Evolutionary conservation across 306 rosid genomes (phyloP).

Genomic region (Rosa multiflora): DNA sequence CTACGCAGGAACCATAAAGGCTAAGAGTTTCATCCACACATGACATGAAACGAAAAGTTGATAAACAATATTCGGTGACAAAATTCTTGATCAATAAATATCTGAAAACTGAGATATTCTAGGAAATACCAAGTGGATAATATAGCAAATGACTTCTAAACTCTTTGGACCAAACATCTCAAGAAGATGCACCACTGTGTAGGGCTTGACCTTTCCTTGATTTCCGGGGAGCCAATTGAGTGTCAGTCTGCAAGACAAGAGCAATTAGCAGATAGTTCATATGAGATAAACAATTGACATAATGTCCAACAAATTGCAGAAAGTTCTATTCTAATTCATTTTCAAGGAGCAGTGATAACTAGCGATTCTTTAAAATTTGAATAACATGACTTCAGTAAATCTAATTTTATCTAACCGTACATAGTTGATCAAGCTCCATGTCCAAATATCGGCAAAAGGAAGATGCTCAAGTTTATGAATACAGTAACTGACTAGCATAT

Average conservation of each 20-base stretch:
- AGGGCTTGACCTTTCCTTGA: slow-evolving; percentile 57
- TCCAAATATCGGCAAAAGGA: background rate
- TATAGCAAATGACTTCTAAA: background rate
- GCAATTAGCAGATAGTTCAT: background rate
- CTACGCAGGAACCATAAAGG: background rate
- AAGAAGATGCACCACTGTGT: slow-evolving; percentile 72
- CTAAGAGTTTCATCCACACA: background rate
- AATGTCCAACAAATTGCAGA: background rate
- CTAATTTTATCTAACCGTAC: background rate
- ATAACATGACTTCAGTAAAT: slow-evolving; percentile 2
- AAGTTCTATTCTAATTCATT: background rate
- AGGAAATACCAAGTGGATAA: slow-evolving; percentile 2
- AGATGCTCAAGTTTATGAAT: background rate
- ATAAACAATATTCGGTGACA: background rate
- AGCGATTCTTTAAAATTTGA: background rate
- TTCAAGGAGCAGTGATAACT: background rate
- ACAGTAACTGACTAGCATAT: background rate
- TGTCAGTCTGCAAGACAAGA: slow-evolving; percentile 55
- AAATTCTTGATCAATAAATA: background rate
- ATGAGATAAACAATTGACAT: background rate
- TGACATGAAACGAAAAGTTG: background rate
- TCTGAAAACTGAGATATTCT: slow-evolving; percentile 5
- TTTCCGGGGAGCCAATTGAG: slow-evolving; percentile 76
- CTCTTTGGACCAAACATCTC: slow-evolving; percentile 3
- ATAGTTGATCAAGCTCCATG: background rate